Evolutionary conservation across 2,329 filamentous ascomycete species (phyloP), one percentile per base, ranked within the genome.

Genomic region (Aureobasidium melanogenum): DNA sequence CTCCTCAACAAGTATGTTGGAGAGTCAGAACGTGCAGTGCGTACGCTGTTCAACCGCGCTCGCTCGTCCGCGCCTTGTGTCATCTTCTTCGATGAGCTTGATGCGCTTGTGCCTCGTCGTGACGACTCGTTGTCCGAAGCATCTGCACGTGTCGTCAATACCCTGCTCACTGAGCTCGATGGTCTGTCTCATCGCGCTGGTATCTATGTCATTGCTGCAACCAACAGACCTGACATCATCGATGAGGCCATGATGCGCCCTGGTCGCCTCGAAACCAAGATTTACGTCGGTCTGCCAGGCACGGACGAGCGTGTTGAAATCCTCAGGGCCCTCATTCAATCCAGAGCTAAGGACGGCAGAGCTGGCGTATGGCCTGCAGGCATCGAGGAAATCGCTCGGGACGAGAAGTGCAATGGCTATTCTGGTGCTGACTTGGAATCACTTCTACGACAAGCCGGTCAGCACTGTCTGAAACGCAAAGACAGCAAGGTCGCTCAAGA

Each of bases 1-100:
- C 80, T 99, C 10, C 82, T 99, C 48, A 97, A 97, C 79, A 99
- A 97, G 71, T 99, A 93, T 72, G 92, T 99, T 10, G 94, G 94
- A 66, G 94, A 99, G 75, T 95, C 90, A 7, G 94, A 99, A 76
- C 88, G 93, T 12, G 90, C 92, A 0, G 88, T 99, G 1, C 86
- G 94, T 24, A 91, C 96, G 72, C 88, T 97, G 0, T 99, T 99
- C 74, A 84, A 87, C 65, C 87, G 93, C 17, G 94, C 94, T 0
- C 84, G 92, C 56, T 88, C 88, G 0, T 93, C 88, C 8, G 83
- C 91, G 0, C 94, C 94, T 0, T 97, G 93, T 71, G 91, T 99
- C 60, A 87, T 99, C 62, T 97, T 99, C 82, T 97, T 99, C 71
- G 94, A 99, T 72, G 94, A 99, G 76, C 83, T 99, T 57, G 94